These are phyloP conservation scores for Scytalidium sp. DNA, from an alignment of 2,329 filamentous ascomycete genomes.

Conservation along the genomic window DNA sequence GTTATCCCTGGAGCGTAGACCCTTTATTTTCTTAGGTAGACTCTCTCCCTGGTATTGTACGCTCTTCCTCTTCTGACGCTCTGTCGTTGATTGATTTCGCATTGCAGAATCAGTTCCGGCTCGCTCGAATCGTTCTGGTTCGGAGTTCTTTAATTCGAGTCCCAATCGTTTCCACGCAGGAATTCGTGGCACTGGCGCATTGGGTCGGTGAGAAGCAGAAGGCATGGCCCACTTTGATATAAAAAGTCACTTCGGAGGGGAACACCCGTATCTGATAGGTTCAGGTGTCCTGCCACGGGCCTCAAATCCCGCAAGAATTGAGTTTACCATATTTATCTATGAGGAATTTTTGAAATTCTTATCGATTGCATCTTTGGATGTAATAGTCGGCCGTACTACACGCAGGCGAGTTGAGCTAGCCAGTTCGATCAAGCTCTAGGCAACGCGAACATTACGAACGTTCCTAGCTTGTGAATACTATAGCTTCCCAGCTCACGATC, in stretches of 20 bases:
- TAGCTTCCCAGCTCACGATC: background rate
- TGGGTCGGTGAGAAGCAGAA: background rate
- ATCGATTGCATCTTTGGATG: background rate
- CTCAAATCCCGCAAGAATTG: background rate
- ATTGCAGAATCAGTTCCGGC: background rate
- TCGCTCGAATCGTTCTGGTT: background rate
- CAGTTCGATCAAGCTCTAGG: background rate
- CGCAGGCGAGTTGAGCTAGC: background rate
- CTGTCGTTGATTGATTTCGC: constrained; percentile 26
- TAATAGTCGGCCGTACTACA: background rate
- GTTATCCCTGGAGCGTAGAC: constrained; percentile 8
- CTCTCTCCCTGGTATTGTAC: constrained; percentile 11
- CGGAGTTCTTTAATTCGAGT: constrained; percentile 49
- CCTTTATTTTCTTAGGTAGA: constrained; percentile 24
- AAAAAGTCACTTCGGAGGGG: background rate
- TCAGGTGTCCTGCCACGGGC: background rate
- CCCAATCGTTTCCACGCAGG: constrained; percentile 61
- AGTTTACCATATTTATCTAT: background rate
- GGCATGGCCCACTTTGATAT: constrained; percentile 1
- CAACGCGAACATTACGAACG: background rate
- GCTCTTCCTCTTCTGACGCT: constrained; percentile 23
- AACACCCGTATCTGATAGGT: background rate
- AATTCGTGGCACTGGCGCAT: constrained; percentile 25
- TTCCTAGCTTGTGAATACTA: background rate
- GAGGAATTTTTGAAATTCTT: background rate